These are phyloP conservation scores for Colletotrichum scovillei DNA, from an alignment of 2,329 filamentous ascomycete genomes.

Conservation along the genomic window DNA sequence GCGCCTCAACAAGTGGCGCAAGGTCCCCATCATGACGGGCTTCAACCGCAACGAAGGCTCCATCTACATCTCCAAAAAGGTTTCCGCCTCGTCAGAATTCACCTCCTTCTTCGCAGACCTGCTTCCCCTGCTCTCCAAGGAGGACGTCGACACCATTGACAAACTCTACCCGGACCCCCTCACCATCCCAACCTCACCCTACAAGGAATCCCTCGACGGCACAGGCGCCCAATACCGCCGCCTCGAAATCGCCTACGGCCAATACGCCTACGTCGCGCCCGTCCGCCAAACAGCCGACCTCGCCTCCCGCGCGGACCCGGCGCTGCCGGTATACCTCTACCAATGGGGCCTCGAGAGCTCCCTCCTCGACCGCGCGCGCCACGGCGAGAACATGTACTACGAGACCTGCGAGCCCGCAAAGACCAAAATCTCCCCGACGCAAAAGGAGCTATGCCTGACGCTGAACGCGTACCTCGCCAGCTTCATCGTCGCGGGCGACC, in stretches of 20 bases:
- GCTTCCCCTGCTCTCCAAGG: conserved; percentile 64
- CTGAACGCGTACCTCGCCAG: conserved; percentile 54
- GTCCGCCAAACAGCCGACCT: conserved; percentile 69
- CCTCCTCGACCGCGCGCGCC: conserved; percentile 53
- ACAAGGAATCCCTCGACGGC: conserved; percentile 32
- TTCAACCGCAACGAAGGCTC: conserved; percentile 79
- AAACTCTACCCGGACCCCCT: conserved; percentile 66
- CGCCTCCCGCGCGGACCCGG: conserved; percentile 35
- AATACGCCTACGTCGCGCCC: conserved; percentile 75
- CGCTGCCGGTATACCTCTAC: conserved; percentile 53
- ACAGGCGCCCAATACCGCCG: conserved; percentile 67
- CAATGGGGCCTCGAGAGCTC: conserved; percentile 65
- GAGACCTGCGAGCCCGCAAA: conserved; percentile 42
- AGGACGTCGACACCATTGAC: conserved; percentile 66
- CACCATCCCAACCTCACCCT: conserved; percentile 25
- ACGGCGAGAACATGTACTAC: conserved; percentile 55
- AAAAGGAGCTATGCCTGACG: conserved; percentile 49
- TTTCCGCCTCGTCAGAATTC: conserved; percentile 40
- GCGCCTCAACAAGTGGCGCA: conserved; percentile 63
- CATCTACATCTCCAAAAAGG: conserved; percentile 67
- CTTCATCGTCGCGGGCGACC: conserved; percentile 44
- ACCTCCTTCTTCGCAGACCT: conserved; percentile 70
- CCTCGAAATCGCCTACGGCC: conserved; percentile 69
- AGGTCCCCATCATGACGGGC: conserved; percentile 73
- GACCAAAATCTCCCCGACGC: conserved; percentile 54